phyloP scores from a whole-genome alignment of 2,329 filamentous ascomycete species.

The Anisogramma anomala region DNA sequence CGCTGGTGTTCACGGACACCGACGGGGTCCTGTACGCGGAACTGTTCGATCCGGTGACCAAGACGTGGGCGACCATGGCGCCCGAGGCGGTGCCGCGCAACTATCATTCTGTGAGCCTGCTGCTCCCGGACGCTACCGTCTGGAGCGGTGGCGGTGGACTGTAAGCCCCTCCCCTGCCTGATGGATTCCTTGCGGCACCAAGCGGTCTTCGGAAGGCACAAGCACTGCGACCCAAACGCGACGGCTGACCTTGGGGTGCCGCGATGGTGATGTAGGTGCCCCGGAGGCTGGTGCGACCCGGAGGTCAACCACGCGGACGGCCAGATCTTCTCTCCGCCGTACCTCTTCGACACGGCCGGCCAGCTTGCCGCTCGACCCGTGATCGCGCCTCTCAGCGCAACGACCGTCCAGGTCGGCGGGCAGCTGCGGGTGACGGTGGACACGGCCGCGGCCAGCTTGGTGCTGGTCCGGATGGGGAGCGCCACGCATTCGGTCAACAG shows the following conservation, averaged over 20 bases:
- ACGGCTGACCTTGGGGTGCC: too few relatives aligned
- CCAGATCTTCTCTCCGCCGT: conserved; percentile 44
- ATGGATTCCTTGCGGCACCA: too few relatives aligned
- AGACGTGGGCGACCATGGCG: conserved; percentile 28
- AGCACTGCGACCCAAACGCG: too few relatives aligned
- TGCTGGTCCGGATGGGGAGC: conserved; percentile 36
- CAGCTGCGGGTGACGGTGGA: conserved; percentile 22
- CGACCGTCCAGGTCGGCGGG: conserved; percentile 21
- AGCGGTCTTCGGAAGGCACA: too few relatives aligned
- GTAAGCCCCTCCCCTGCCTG: not conserved
- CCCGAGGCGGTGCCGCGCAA: conserved; percentile 30
- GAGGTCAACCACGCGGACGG: conserved; percentile 40
- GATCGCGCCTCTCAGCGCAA: conserved; percentile 26
- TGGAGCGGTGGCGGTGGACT: conserved; percentile 41
- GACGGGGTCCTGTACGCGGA: conserved; percentile 31
- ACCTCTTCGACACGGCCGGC: conserved; percentile 38
- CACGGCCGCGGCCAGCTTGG: conserved; percentile 21
- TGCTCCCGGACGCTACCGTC: conserved; percentile 39
- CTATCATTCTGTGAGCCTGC: conserved; percentile 38
- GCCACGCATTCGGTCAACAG: conserved; percentile 46
- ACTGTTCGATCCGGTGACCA: conserved; percentile 32
- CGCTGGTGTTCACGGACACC: conserved; percentile 33
- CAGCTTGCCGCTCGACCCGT: conserved; percentile 28
- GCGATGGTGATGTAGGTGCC: too few relatives aligned
- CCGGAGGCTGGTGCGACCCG: too few relatives aligned